Base-by-base conservation (phyloP, 768 basidiomycete genomes). In the Suillus tomentosus region DNA sequence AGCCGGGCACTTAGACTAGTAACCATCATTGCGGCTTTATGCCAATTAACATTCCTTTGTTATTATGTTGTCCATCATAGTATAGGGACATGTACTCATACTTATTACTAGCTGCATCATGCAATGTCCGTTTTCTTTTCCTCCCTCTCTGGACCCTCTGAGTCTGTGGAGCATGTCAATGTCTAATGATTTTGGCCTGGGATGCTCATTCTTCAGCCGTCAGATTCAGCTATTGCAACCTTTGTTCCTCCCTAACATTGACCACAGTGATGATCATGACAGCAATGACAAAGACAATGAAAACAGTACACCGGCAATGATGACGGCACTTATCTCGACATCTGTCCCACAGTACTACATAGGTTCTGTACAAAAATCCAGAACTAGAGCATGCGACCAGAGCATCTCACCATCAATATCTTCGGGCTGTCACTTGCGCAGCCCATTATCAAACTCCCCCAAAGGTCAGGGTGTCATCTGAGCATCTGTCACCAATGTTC, bases 401-500 rank as follows among this genome's bases (percentile, higher is more conserved):
- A 76, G 69, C 72, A 68, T 75, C 69, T 73, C 77, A 6, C 67
- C 24, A 24, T 24, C 71, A 40, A 69, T 75, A 66, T 73, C 73
- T 1, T 72, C 78, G 39, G 72, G 69, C 63, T 77, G 75, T 70
- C 72, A n/a, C n/a, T n/a, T 24, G 72, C 58, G 71, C 73, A 72
- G 68, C 67, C 1, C 72, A 66, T 68, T 71, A 70, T 67, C 72
- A 73, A 54, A 78, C 79, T 1, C 79, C 79, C 19, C 76, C 76
- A 3, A 71, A 73, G 45, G 63, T 74, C 53, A 64, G 66, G 57
- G 65, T 71, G 61, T 63, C 70, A 59, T 65, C 76, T 40, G 76
- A 80, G 48, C 83, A 79, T 68, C 83, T 84, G 68, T 82, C 85
- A 39, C 84, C 87, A 53, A 84, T 88, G 84, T 80, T 85, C 27